Conservation (phyloP, 768 basidiomycete genomes). For the Trametes gibbosa region DNA sequence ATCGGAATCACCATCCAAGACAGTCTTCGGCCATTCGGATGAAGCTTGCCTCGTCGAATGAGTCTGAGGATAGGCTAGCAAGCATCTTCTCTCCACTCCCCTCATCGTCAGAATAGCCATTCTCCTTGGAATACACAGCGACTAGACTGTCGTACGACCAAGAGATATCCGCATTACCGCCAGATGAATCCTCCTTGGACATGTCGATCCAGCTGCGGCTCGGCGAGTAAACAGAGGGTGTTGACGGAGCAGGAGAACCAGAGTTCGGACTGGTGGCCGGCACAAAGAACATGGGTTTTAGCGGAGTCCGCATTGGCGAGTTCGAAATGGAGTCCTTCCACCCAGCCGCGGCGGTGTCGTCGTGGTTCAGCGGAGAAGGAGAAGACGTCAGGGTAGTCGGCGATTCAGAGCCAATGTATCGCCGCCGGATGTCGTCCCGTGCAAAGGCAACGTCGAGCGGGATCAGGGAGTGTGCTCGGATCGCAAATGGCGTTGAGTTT, state of each 20-base stretch:
- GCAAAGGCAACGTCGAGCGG: slow-evolving; percentile 13
- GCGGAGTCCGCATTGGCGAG: no score
- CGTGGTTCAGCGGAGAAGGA: no score
- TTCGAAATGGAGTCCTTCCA: no score
- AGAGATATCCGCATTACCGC: background rate
- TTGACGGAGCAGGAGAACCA: background rate
- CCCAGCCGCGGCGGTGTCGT: no score
- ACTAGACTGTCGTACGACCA: background rate
- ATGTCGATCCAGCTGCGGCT: background rate
- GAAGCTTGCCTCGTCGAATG: slow-evolving; percentile 25
- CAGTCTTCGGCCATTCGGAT: slow-evolving; percentile 20
- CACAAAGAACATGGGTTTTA: no score
- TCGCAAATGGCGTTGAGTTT: slow-evolving; percentile 1
- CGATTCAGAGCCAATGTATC: slow-evolving; percentile 10
- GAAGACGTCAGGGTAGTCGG: no score
- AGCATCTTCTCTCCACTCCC: background rate
- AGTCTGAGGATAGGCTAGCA: slow-evolving; percentile 1
- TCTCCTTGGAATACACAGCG: slow-evolving; percentile 1
- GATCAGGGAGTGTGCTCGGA: slow-evolving; percentile 7
- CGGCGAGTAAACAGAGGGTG: background rate
- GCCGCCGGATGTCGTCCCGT: slow-evolving; percentile 16
- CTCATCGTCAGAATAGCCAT: background rate
- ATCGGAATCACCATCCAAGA: slow-evolving; percentile 19
- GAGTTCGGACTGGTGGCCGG: background rate
- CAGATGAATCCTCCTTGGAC: background rate